phyloP scores from a whole-genome alignment of 148 eudicot species.

The Pharnaceum exiguum region DNA sequence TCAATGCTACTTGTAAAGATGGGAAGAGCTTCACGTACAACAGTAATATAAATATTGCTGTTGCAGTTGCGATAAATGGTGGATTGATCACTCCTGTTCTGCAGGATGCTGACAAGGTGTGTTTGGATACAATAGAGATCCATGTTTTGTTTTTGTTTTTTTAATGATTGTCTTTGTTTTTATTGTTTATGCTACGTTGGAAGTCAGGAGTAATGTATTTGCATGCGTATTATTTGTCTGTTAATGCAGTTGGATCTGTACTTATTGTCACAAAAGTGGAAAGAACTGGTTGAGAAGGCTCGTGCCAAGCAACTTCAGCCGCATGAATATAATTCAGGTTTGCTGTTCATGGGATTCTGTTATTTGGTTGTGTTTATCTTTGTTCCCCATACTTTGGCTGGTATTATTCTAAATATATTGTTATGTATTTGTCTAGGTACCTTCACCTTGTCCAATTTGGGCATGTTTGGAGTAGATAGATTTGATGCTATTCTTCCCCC shows the following conservation, averaged over 20 bases:
- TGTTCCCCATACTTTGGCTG: background rate
- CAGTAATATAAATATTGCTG: conserved; percentile 79
- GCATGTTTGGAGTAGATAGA: conserved; percentile 98
- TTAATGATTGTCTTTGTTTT: background rate
- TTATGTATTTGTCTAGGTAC: conserved; percentile 54
- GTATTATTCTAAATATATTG: background rate
- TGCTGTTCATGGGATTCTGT: background rate
- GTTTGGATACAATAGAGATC: background rate
- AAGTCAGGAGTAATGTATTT: background rate
- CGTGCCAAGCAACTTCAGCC: conserved; percentile 83
- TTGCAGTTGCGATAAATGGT: conserved; percentile 90
- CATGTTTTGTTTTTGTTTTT: conserved; percentile 1
- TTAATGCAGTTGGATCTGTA: conserved; percentile 82
- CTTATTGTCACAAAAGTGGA: conserved; percentile 87
- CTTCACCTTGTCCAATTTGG: conserved; percentile 86
- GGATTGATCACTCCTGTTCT: conserved; percentile 96
- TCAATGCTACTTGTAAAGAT: conserved; percentile 80
- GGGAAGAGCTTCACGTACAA: conserved; percentile 86
- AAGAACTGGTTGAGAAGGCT: conserved; percentile 88
- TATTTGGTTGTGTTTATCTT: background rate
- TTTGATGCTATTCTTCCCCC: conserved; percentile 98
- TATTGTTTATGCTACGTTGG: background rate
- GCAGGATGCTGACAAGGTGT: conserved; percentile 94
- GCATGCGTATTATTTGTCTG: background rate
- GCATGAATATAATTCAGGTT: conserved; percentile 83